These are phyloP conservation scores for Lentinus polychrous DNA, from an alignment of 1,284 basidiomycete species.

Conservation along the genomic window DNA sequence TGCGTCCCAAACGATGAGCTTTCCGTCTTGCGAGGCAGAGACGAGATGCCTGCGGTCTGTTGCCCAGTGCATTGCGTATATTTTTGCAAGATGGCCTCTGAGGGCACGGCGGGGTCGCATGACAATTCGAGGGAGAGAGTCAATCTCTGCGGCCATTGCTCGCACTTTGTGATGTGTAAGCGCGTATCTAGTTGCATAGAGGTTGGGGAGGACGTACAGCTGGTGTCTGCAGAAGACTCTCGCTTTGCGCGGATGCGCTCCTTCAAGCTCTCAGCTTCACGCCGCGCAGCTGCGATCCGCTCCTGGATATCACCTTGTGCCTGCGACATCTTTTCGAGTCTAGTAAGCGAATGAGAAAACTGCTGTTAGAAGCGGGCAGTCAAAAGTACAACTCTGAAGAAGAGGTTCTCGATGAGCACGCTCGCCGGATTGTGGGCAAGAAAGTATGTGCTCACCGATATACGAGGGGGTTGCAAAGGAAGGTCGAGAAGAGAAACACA, in stretches of 20 bases:
- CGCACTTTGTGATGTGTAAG: conserved; percentile 50
- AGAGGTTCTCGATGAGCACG: too few relatives aligned
- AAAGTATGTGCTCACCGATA: not conserved
- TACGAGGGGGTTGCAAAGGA: not conserved
- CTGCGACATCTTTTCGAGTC: conserved; percentile 53
- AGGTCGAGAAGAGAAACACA: conserved; percentile 2
- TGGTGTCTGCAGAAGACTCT: conserved; percentile 95
- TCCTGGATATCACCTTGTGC: conserved; percentile 86
- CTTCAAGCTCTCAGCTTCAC: conserved; percentile 94
- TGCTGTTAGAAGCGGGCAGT: not conserved
- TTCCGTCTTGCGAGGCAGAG: conserved; percentile 98
- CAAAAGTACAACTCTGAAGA: too few relatives aligned
- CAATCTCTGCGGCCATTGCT: conserved; percentile 95
- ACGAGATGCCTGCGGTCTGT: conserved; percentile 95
- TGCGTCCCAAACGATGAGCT: conserved; percentile 99
- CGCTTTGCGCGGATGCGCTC: conserved; percentile 95
- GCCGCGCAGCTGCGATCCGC: conserved; percentile 90
- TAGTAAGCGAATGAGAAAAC: not conserved
- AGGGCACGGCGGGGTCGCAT: conserved; percentile 94
- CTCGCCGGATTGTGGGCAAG: too few relatives aligned
- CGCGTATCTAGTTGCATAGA: not conserved
- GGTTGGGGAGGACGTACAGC: conserved; percentile 55
- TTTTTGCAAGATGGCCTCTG: conserved; percentile 97
- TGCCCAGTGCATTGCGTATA: conserved; percentile 99
- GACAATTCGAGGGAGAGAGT: conserved; percentile 89